Percentiles rank a stretch among this genome's conserved stretches.
phyloP scores from a whole-genome alignment of 78 protist species.

The Dictyostelium intermedium region DNA sequence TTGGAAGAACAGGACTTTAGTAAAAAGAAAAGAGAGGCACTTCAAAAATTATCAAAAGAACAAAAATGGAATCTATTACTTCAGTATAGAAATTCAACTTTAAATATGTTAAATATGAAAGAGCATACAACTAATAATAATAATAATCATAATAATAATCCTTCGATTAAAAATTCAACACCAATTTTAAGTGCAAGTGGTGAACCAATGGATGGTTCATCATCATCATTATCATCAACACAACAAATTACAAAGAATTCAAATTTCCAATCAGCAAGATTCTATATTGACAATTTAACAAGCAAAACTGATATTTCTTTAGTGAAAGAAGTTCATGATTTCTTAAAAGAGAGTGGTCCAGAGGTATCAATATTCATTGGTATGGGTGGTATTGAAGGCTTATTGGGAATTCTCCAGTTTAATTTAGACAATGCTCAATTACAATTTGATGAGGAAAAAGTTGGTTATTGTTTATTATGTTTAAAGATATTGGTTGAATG shows the following conservation, averaged over 20 bases:
- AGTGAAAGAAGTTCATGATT: background rate
- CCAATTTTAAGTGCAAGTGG: background rate
- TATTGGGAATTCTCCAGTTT: background rate
- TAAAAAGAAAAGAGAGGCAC: constrained; percentile 27
- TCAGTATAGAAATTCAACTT: constrained; percentile 26
- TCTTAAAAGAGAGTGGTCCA: constrained; percentile 13
- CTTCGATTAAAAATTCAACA: background rate
- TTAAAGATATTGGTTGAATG: background rate
- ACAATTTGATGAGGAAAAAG: constrained; percentile 11
- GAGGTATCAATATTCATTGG: constrained; percentile 30
- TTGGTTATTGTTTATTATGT: constrained; percentile 22
- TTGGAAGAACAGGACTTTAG: constrained; percentile 33
- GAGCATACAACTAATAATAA: background rate
- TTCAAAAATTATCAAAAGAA: constrained; percentile 18
- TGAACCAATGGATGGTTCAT: background rate
- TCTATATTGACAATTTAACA: constrained; percentile 5
- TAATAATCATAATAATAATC: background rate
- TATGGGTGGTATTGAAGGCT: constrained; percentile 10
- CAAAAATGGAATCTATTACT: constrained; percentile 36
- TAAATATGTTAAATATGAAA: constrained; percentile 8
- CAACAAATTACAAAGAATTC: background rate
- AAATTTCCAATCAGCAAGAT: background rate
- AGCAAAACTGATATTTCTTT: background rate
- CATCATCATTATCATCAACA: background rate
- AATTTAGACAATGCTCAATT: background rate